Evolutionary conservation across 2,329 filamentous ascomycete species (phyloP).

Genomic region (Fonsecaea pugnacius): DNA sequence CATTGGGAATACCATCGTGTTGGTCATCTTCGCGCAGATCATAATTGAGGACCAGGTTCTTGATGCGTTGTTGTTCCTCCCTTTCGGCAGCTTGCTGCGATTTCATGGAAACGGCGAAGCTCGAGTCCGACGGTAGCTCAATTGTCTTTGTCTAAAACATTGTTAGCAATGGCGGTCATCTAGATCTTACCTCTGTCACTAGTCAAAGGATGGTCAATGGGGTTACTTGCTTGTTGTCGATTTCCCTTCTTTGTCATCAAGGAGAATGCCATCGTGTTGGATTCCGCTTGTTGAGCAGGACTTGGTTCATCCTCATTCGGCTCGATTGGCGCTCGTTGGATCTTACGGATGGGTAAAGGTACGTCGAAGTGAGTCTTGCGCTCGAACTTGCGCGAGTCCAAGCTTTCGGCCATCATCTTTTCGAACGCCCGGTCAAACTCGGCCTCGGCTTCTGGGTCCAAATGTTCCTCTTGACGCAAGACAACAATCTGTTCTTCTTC

Average conservation of each 20-base stretch:
- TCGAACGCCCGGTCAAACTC: slow-evolving; percentile 98
- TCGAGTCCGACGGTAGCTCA: slow-evolving; percentile 82
- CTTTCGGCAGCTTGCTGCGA: slow-evolving; percentile 92
- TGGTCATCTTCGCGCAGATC: slow-evolving; percentile 86
- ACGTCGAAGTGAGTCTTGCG: slow-evolving; percentile 94
- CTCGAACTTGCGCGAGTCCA: slow-evolving; percentile 94
- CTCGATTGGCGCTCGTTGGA: slow-evolving; percentile 62
- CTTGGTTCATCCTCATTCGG: slow-evolving; percentile 43
- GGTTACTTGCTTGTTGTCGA: slow-evolving; percentile 74
- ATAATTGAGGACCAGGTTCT: slow-evolving; percentile 94
- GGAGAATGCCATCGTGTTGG: slow-evolving; percentile 90
- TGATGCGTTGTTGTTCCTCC: slow-evolving; percentile 97
- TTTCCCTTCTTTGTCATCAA: slow-evolving; percentile 95
- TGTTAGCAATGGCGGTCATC: slow-evolving; percentile 22
- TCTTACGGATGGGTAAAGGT: slow-evolving; percentile 84
- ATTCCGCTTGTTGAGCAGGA: slow-evolving; percentile 27
- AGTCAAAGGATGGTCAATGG: neutral
- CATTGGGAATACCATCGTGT: slow-evolving; percentile 68
- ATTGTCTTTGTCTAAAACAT: slow-evolving; percentile 79
- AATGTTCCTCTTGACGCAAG: slow-evolving; percentile 83
- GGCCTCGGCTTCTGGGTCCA: slow-evolving; percentile 91
- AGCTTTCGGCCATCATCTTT: slow-evolving; percentile 96
- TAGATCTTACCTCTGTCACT: neutral
- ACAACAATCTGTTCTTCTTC: slow-evolving; percentile 91
- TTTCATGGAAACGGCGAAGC: slow-evolving; percentile 94